Evolutionary conservation across 2,329 filamentous ascomycete genomes (phyloP), one percentile per base, ranked within the genome.

Genomic region (Aspergillus quadrilineatus): DNA sequence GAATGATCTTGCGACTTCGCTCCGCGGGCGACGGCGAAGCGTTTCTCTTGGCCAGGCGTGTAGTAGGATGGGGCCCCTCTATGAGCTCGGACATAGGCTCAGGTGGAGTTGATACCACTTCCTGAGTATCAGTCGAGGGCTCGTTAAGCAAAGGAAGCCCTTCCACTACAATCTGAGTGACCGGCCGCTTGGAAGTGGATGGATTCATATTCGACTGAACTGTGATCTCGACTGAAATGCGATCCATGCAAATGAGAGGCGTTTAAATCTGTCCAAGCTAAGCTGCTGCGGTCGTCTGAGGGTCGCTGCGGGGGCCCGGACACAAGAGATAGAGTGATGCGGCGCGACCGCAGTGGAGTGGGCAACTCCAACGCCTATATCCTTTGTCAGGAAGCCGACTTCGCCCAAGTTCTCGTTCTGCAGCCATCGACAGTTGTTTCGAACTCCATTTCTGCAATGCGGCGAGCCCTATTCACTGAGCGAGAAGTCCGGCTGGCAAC

Each of bases 401-500:
- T 39, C 36, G 14, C 14, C 36, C 36, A 39, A 39, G 8, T 39
- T 12, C 36, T 39, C 15, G 4, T 42, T 26, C 39, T 42, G 6
- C 10, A 17, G 39, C 17, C 17, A 26, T 10, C n/a, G 4, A 15
- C 22, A 42, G 4, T 42, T 42, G 10, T 42, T 39, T 39, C 14
- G 4, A 42, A 42, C 39, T 42, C 17, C 10, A 5, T 26, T 42
- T 10, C 17, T 42, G 6, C 10, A 46, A 63, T 61, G 43, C 43
- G 30, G 28, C 37, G 36, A 9, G 12, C 49, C 55, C 44, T 59
- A 28, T 65, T 65, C 37, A 65, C 60, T 1, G 47, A 62, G 32
- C n/a, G 49, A 45, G 60, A 64, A 22, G 36, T 58, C 14, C 56
- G 47, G 46, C 55, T 67, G 12, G 57, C 53, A 12, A 58, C 26